These are phyloP conservation scores for Miscanthus lutarioriparius DNA, from an alignment of 176 grass and related monocot genomes.

Conservation along the genomic window DNA sequence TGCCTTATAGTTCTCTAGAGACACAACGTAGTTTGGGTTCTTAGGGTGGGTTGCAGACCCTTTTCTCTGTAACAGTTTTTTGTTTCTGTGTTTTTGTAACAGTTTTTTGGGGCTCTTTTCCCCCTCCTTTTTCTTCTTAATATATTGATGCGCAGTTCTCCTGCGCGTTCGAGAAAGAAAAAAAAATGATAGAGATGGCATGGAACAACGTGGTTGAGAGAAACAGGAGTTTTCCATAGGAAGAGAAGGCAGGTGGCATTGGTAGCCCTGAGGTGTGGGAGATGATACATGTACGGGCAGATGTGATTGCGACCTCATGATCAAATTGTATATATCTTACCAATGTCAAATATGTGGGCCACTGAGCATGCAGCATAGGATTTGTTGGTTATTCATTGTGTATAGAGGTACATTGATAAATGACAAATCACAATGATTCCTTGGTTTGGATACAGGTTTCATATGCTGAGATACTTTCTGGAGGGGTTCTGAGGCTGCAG, in stretches of 20 bases:
- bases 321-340: not conserved
- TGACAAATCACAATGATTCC: slow-evolving; percentile 31
- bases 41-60: no score
- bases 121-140: no score
- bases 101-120: no score
- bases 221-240: not conserved
- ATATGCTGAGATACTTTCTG: slow-evolving; percentile 88
- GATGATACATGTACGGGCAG: not conserved
- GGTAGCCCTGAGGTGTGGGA: not conserved
- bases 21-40: no score
- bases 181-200: not conserved
- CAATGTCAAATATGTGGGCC: not conserved
- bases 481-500: slow-evolving; percentile 84
- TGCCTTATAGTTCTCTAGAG: no score
- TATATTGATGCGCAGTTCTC: no score
- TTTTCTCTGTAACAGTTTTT: no score
- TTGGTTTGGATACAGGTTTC: slow-evolving; percentile 66
- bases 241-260: not conserved
- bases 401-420: slow-evolving; percentile 4
- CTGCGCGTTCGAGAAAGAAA: no score
- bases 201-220: not conserved
- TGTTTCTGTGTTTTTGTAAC: no score
- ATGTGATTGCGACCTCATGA: not conserved
- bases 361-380: slow-evolving; percentile 1
- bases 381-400: not conserved